Base-by-base conservation (phyloP, 345 rosid species). In the Linum lewisii region DNA sequence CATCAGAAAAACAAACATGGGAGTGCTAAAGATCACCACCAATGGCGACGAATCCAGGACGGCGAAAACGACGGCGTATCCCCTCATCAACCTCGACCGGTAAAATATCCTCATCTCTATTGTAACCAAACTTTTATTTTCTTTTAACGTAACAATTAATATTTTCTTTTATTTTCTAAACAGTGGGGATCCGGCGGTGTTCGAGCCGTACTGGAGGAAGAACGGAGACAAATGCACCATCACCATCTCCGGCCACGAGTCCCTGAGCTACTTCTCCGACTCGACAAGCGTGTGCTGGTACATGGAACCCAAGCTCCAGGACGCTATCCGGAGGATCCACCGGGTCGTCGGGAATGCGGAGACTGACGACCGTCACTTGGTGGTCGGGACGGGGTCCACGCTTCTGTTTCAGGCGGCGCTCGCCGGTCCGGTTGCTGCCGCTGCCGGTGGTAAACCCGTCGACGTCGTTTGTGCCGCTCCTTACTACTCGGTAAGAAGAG, bases 121-220 rank as follows among this genome's bases (percentile, higher is more conserved):
- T n/a, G n/a, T 1, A 16, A 23, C 20, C 2, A 5, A 1, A 0
- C 25, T 5, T 7, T 20, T 23, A 20, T 7, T 55, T 1, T 7
- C n/a, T 18, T 57, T 1, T 19, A n/a, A n/a, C n/a, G n/a, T n/a
- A n/a, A n/a, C n/a, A n/a, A n/a, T n/a, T n/a, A n/a, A 19, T 19
- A n/a, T n/a, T n/a, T n/a, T n/a, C 20, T 24, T 10, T 15, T 20
- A 25, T 15, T 38, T 38, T 7, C n/a, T n/a, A 79, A 60, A 45
- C 83, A 93, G 99, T 14, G 99, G 99, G 1, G 95, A 93, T 78
- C 97, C 99, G n/a, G 77, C 85, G 65, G 58, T 81, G 70, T 93
- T 74, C 67, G 90, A 79, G 69, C 64, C 77, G 2, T 89, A 75
- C 77, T 93, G 99, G 99, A 78, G 63, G 77, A 74, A 63, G 52